phyloP scores from a whole-genome alignment of 306 rosid genomes.

The Clitoria ternatea region DNA sequence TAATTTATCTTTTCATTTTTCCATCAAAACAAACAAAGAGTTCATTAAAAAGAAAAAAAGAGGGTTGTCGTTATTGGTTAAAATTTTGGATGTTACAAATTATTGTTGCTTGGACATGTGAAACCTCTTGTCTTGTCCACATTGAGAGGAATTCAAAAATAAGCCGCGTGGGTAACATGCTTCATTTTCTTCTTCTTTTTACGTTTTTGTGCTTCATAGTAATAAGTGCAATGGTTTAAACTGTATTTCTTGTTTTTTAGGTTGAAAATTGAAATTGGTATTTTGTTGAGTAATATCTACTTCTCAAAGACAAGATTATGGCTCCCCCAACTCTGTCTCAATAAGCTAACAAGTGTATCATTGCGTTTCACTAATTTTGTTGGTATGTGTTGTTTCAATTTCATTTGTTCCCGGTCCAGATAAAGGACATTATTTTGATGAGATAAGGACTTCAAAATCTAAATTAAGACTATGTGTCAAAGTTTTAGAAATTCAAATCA shows the following conservation, averaged over 20 bases:
- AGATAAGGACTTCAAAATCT: not conserved
- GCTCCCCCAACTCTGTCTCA: not conserved
- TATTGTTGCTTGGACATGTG: not conserved
- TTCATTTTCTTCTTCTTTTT: not conserved
- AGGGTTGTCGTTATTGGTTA: not conserved
- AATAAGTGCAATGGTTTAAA: not conserved
- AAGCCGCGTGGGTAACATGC: not conserved
- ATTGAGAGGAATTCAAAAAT: not conserved
- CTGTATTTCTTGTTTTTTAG: not conserved
- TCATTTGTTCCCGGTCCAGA: not conserved
- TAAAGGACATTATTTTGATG: not conserved
- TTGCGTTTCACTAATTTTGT: conserved; percentile 8
- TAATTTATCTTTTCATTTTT: too few relatives aligned
- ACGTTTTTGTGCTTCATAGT: not conserved
- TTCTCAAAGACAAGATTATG: not conserved
- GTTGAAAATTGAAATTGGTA: not conserved
- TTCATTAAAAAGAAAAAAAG: not conserved
- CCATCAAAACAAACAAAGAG: not conserved
- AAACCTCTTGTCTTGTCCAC: not conserved
- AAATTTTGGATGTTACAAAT: not conserved
- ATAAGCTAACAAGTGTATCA: not conserved
- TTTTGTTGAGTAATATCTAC: conserved; percentile 19
- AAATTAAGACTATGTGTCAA: too few relatives aligned
- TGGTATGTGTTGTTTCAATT: not conserved
- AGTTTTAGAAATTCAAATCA: not conserved